Percentiles rank a stretch among this genome's conserved stretches.
phyloP scores from a whole-genome alignment of 1,284 basidiomycete genomes.

The Heterobasidion parviporum region DNA sequence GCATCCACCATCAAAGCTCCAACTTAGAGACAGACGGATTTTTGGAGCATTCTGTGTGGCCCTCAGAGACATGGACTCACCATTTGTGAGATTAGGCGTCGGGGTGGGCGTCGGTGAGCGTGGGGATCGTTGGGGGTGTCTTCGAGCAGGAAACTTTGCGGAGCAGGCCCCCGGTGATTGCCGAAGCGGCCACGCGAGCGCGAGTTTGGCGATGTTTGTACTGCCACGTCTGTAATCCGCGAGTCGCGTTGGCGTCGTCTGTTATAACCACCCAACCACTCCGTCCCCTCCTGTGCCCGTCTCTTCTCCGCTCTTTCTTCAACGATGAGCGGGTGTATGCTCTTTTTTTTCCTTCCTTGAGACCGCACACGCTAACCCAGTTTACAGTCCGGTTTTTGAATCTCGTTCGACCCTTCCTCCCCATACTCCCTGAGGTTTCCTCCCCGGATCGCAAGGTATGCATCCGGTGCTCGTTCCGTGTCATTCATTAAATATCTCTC shows the following conservation, averaged over 20 bases:
- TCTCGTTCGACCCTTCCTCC: slow-evolving; percentile 92
- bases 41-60: neutral
- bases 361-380: slow-evolving; percentile 2
- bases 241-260: neutral
- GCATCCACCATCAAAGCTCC: neutral
- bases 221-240: slow-evolving; percentile 11
- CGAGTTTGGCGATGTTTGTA: slow-evolving; percentile 8
- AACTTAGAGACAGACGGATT: neutral
- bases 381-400: slow-evolving; percentile 84
- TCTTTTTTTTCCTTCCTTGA: neutral
- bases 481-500: neutral
- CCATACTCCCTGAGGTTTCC: slow-evolving; percentile 90
- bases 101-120: too few species aligned
- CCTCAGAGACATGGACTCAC: neutral
- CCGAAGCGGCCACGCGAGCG: neutral
- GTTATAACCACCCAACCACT: neutral
- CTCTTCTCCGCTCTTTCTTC: slow-evolving; percentile 22
- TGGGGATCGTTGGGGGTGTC: too few species aligned
- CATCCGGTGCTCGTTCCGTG: slow-evolving; percentile 4
- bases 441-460: slow-evolving; percentile 90
- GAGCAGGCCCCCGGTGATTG: neutral
- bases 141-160: too few species aligned
- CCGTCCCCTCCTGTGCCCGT: neutral
- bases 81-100: neutral
- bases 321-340: slow-evolving; percentile 32